A percentile compares a stretch with the other conserved stretches of the same genome.
phyloP scores from a whole-genome alignment of 2,329 filamentous ascomycete species.

The Paramyrothecium sp. region DNA sequence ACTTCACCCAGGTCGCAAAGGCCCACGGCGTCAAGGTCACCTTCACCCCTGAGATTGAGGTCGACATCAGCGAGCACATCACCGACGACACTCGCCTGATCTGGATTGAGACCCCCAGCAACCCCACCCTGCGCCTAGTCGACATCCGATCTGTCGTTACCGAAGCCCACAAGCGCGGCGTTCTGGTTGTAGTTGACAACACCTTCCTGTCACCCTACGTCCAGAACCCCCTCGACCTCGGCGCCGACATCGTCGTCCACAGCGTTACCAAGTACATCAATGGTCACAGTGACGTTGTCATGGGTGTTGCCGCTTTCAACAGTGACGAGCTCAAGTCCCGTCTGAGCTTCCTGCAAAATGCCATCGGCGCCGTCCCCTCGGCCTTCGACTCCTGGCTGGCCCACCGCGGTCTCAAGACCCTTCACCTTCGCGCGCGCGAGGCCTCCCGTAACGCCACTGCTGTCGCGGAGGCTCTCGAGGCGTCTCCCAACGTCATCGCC shows the following conservation, averaged over 20 bases:
- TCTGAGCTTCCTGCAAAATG: conserved; percentile 91
- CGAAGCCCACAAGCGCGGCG: conserved; percentile 81
- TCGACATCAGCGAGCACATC: conserved; percentile 83
- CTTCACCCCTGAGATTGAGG: conserved; percentile 89
- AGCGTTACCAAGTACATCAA: conserved; percentile 99
- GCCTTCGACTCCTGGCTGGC: conserved; percentile 98
- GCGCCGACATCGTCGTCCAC: conserved; percentile 95
- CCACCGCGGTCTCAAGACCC: conserved; percentile 92
- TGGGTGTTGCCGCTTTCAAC: conserved; percentile 97
- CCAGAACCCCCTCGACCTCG: conserved; percentile 92
- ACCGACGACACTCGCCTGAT: conserved; percentile 86
- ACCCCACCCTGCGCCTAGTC: conserved; percentile 89
- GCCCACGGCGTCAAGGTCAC: conserved; percentile 93
- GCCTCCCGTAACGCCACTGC: conserved; percentile 77
- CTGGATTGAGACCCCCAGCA: conserved; percentile 93
- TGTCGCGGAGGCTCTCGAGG: conserved; percentile 74
- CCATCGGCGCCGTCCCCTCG: conserved; percentile 91
- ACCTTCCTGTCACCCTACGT: conserved; percentile 96
- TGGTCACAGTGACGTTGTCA: conserved; percentile 93
- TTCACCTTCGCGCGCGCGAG: conserved; percentile 88
- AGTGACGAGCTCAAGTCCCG: conserved; percentile 73
- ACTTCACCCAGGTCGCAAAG: conserved; percentile 96
- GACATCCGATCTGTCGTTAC: conserved; percentile 86
- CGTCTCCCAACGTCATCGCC: conserved; percentile 76
- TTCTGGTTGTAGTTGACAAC: conserved; percentile 98